These are phyloP conservation scores for Metschnikowia orientalis DNA, from an alignment of 805 yeast genomes.

Conservation along the genomic window DNA sequence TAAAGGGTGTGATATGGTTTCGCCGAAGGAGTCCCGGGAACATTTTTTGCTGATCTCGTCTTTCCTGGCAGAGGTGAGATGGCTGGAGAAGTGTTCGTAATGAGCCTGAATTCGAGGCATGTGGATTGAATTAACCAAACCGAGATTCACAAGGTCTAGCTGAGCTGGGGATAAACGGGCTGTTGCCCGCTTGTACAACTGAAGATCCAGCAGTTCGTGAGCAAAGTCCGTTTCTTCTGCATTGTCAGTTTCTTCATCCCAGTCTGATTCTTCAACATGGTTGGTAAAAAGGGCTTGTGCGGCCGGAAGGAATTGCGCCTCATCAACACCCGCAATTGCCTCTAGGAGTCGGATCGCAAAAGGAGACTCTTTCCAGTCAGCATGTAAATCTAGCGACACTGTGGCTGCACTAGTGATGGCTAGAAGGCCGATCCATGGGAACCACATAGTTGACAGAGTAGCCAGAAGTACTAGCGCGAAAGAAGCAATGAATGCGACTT, in stretches of 20 bases:
- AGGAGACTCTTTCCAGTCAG: constrained; percentile 14
- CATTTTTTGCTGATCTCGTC: constrained; percentile 20
- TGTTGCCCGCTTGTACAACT: constrained; percentile 2
- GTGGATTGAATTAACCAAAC: constrained; percentile 43
- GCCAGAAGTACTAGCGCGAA: not conserved
- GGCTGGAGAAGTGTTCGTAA: constrained; percentile 44
- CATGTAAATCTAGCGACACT: constrained; percentile 8
- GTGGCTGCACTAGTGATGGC: constrained; percentile 4
- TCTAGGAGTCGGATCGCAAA: constrained; percentile 16
- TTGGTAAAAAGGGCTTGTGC: constrained; percentile 6
- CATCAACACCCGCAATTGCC: constrained; percentile 14
- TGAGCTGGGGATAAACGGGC: constrained; percentile 6
- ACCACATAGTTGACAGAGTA: not conserved
- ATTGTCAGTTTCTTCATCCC: constrained; percentile 8
- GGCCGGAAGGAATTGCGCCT: constrained; percentile 9
- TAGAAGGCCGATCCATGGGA: constrained; percentile 1
- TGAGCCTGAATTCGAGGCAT: constrained; percentile 67
- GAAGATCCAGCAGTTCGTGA: constrained; percentile 1
- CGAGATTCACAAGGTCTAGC: constrained; percentile 34
- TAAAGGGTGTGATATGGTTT: constrained; percentile 17
- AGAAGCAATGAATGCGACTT: not conserved
- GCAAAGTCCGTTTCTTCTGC: not conserved
- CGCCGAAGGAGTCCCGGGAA: constrained; percentile 32
- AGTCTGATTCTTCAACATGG: constrained; percentile 9
- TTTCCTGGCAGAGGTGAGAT: constrained; percentile 26